Conservation (phyloP, 805 yeast species). For the Saccharomycopsis vini region DNA sequence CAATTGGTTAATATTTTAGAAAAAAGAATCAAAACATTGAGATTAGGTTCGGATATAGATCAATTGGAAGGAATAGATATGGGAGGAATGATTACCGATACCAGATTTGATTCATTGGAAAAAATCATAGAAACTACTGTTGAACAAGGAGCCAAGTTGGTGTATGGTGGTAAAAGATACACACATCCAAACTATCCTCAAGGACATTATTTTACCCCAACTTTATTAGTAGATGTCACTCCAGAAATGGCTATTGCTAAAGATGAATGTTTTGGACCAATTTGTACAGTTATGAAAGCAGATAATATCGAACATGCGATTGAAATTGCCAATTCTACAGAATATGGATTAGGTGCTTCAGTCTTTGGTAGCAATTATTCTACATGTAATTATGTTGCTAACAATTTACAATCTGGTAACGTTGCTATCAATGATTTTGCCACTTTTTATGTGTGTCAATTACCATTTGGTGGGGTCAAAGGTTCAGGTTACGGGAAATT, state of each 20-base stretch:
- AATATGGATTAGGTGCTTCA: slow-evolving; percentile 87
- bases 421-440: slow-evolving; percentile 98
- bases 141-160: slow-evolving; percentile 64
- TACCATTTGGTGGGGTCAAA: slow-evolving; percentile 93
- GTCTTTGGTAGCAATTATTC: slow-evolving; percentile 64
- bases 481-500: slow-evolving; percentile 96
- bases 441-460: slow-evolving; percentile 87
- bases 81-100: slow-evolving; percentile 89
- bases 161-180: slow-evolving; percentile 74
- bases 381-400: slow-evolving; percentile 54
- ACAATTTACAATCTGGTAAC: slow-evolving; percentile 68
- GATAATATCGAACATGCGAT: slow-evolving; percentile 57
- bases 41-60: slow-evolving; percentile 88
- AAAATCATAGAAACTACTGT: slow-evolving; percentile 66
- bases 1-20: slow-evolving; percentile 47
- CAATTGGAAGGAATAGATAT: slow-evolving; percentile 84
- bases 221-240: slow-evolving; percentile 75
- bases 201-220: slow-evolving; percentile 91
- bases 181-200: slow-evolving; percentile 89
- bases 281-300: slow-evolving; percentile 73
- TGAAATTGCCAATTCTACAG: slow-evolving; percentile 70
- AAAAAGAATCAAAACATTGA: slow-evolving; percentile 47
- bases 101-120: slow-evolving; percentile 63
- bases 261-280: slow-evolving; percentile 92
- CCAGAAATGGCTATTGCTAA: slow-evolving; percentile 71